Evolutionary conservation across 306 rosid species (phyloP).

Genomic region (Glycine latifolia): DNA sequence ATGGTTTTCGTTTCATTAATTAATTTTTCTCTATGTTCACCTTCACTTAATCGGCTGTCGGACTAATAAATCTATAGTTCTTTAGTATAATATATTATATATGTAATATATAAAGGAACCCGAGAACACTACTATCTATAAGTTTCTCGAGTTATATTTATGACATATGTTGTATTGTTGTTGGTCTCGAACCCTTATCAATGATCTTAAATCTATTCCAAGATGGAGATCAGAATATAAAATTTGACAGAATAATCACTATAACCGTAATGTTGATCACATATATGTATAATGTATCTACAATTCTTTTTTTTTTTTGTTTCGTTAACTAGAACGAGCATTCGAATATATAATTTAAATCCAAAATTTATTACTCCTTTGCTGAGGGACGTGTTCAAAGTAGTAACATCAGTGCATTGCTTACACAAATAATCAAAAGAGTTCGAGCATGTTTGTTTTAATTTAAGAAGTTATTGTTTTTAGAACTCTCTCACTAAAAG

Average conservation of each 20-base stretch:
- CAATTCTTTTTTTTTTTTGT: not conserved
- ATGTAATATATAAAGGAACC: conserved; percentile 10
- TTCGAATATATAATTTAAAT: not conserved
- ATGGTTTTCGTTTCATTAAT: conserved; percentile 32
- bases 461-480: not conserved
- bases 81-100: conserved; percentile 6
- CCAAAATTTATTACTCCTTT: not conserved
- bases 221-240: not conserved
- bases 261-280: not conserved
- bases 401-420: not conserved
- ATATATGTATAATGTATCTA: not conserved
- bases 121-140: conserved; percentile 39
- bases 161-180: conserved; percentile 5
- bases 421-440: not conserved
- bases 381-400: conserved; percentile 24
- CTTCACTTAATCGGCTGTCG: conserved; percentile 39
- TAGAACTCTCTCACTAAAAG: not conserved
- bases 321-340: not conserved
- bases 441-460: not conserved
- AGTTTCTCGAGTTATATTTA: conserved; percentile 6
- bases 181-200: not conserved
- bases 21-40: not conserved
- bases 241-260: not conserved
- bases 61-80: not conserved
- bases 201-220: not conserved